Base-by-base conservation (phyloP, 805 yeast genomes). In the Nakazawaea molendinolei region DNA sequence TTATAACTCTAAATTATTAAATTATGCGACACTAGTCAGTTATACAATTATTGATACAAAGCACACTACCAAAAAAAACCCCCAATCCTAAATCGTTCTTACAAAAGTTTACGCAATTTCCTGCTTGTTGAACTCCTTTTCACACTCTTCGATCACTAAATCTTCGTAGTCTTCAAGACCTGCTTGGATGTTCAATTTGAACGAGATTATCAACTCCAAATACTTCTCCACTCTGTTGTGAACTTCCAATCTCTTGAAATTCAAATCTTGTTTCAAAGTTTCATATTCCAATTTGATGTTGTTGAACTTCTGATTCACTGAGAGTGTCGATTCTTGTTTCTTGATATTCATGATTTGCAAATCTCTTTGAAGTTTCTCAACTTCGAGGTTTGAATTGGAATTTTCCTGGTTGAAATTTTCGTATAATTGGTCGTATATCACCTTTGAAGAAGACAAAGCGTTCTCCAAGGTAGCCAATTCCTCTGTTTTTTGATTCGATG, bases 101-200 rank as follows among this genome's bases (percentile, higher is more conserved):
- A n/a, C n/a, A n/a, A n/a, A n/a, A n/a, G n/a, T n/a, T n/a, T n/a
- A n/a, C n/a, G n/a, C n/a, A n/a, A n/a, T n/a, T n/a, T n/a, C n/a
- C n/a, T n/a, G 14, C 23, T n/a, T 41, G 16, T 30, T 24, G 28
- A 45, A 28, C 38, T 50, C 51, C 32, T 51, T 46, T 16, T 47
- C 48, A 31, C 44, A 49, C 31, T 51, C 78, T 30, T 59, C 63
- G 37, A 54, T 50, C 10, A 74, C 68, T 38, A 63, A 54, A 27
- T 54, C 60, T 45, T 76, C 80, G 42, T 76, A 63, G 24, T 69
- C 77, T 47, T 79, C 85, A 31, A 84, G 62, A 35, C 74, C 69
- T 15, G 69, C 65, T 51, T 84, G 90, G 29, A 83, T 69, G 40
- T 71, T 74, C 43, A 78, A 58, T 58, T 85, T 85, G 58, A 85